Base-by-base conservation (phyloP, 108 stramenopile species). In the Pseudonitzschia delicatissima region DNA sequence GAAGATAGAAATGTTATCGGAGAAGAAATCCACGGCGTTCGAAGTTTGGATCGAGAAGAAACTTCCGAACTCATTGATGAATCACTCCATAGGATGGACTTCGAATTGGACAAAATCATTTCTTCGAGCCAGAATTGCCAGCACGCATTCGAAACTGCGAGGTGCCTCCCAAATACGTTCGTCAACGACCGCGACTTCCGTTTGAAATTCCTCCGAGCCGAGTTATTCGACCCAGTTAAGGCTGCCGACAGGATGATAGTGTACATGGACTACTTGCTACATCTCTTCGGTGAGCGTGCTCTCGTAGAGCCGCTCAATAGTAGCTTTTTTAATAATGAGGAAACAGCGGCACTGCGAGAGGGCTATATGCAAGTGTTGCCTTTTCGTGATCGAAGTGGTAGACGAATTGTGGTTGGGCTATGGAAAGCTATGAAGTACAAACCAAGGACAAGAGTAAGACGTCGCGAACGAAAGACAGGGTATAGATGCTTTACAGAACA, bases 141-240 rank as follows among this genome's bases (percentile, higher is more conserved):
- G n/a, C n/a, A n/a, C n/a, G n/a, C n/a, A n/a, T n/a, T n/a, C n/a
- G n/a, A n/a, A n/a, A n/a, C n/a, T n/a, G n/a, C n/a, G n/a, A n/a
- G n/a, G n/a, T n/a, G n/a, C n/a, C n/a, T n/a, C n/a, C n/a, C n/a
- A n/a, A n/a, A n/a, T n/a, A 48, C 53, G 6, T 55, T 27, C n/a
- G 53, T 55, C 29, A 55, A 55, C n/a, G 5, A 27, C 18, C 2
- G 3, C 2, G 45, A 71, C 18, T 79, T 79, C 51, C 65, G 78
- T 15, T 65, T 79, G 28, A 63, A 55, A 39, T 75, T 79, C 45
- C 60, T 79, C 28, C 31, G 78, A 39, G 64, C 74, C 8, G 65
- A 75, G 34, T 52, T 36, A 20, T 79, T 79, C 28, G 70, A 79
- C 67, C 65, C 57, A 2, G 33, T 4, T 4, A 60, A 66, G 15